A percentile compares a stretch with the other conserved stretches of the same genome.
phyloP scores from a whole-genome alignment of 2,329 filamentous ascomycete species.

The Pseudopithomyces chartarum region DNA sequence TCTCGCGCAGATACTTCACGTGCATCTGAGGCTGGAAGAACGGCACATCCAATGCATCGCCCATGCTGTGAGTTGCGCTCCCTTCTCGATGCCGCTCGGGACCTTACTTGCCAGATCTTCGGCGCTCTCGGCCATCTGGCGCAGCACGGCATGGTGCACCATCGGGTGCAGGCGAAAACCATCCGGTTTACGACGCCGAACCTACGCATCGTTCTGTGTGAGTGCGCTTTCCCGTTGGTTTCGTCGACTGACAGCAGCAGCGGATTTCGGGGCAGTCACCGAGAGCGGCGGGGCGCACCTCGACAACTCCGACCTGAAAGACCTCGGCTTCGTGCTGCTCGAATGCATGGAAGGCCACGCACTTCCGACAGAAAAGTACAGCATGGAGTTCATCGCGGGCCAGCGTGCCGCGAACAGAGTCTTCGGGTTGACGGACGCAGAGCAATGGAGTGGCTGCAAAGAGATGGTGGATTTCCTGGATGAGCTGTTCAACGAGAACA shows the following conservation, averaged over 20 bases:
- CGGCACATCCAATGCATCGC: conserved; percentile 13
- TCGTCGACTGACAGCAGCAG: neutral
- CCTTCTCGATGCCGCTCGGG: neutral
- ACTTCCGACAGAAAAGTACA: neutral
- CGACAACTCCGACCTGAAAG: conserved; percentile 9
- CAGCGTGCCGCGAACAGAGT: conserved; percentile 15
- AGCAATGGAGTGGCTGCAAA: conserved; percentile 19
- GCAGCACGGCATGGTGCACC: conserved; percentile 2
- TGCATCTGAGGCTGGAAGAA: conserved; percentile 13
- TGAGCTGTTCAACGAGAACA: conserved; percentile 16
- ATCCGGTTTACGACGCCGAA: conserved; percentile 12
- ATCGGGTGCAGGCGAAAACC: neutral
- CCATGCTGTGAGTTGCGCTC: conserved; percentile 9
- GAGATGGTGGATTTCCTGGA: conserved; percentile 20
- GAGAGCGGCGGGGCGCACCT: neutral
- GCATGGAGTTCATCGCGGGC: conserved; percentile 9
- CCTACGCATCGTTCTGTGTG: conserved; percentile 11
- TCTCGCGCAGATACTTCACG: conserved; percentile 10
- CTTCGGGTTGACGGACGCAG: conserved; percentile 13
- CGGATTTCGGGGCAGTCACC: conserved; percentile 10
- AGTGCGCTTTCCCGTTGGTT: neutral
- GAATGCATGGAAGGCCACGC: conserved; percentile 20
- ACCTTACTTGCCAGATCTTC: conserved; percentile 10
- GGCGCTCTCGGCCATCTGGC: conserved; percentile 5
- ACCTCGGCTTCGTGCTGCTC: conserved; percentile 17